Base-by-base conservation (phyloP, 768 basidiomycete species). In the Panaeolus cyanescens region DNA sequence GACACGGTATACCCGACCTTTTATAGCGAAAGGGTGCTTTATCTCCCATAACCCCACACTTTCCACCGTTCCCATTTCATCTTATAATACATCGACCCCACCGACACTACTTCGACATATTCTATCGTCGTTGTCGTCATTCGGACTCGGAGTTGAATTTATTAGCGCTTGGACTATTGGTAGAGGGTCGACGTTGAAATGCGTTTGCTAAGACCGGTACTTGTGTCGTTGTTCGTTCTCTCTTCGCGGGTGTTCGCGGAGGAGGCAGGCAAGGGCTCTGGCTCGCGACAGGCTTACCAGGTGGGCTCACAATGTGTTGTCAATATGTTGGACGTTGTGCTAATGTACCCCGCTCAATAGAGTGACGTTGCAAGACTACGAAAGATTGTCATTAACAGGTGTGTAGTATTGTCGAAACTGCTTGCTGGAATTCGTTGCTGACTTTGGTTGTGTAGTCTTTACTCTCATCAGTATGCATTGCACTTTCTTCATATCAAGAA, bases 311-410 rank as follows among this genome's bases (percentile, higher is more conserved):
- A 15, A 20, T 37, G 45, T n/a, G 34, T 25, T 54, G 28, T 20
- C 33, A 42, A 17, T 17, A 9, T 37, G 32, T 45, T 57, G n/a
- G n/a, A n/a, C n/a, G 50, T 58, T 17, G 42, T 60, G 34, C 57
- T 25, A 28, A 32, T 61, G 55, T 54, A 30, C 42, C 58, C 31
- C 63, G 1, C 69, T 12, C 30, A 25, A 6, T 50, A 96, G 95
- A 96, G 95, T 67, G 95, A 96, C 75, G 94, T 97, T 60, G 85
- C 94, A 36, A 91, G 96, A 69, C 82, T 98, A 66, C 86, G 96
- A 61, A 93, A 92, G 70, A 94, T 96, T 63, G 95, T 97, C 64
- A 93, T 96, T 69, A 92, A 96, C 78, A 92, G 90, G 89, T 84
- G 65, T 55, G 13, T 32, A 12, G 32, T 62, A 22, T 32, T 56